Evolutionary conservation across 306 rosid species (phyloP).

Genomic region (Medicago arabica): DNA sequence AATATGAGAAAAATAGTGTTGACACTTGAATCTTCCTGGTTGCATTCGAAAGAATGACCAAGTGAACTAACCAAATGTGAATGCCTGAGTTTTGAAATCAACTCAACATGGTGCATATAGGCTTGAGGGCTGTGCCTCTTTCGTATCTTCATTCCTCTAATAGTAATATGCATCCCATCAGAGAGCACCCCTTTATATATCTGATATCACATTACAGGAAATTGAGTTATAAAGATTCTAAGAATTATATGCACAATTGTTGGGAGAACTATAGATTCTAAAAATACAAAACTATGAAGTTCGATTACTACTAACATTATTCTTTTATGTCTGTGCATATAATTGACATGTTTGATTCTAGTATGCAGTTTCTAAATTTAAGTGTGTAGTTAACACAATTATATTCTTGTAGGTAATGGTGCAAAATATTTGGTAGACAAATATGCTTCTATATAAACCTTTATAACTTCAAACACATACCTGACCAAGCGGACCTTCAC

Average conservation of each 20-base stretch:
- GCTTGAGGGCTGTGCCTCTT: slow-evolving; percentile 69
- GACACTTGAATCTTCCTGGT: slow-evolving; percentile 67
- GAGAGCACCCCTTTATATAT: slow-evolving; percentile 76
- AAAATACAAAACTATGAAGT: no score
- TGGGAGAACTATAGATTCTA: background rate
- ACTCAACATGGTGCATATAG: slow-evolving; percentile 74
- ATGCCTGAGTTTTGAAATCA: slow-evolving; percentile 86
- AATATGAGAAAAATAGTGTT: slow-evolving; percentile 69
- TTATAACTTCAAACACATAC: slow-evolving; percentile 47
- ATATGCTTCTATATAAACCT: slow-evolving; percentile 27
- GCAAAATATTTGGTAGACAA: background rate
- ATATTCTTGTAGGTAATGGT: background rate
- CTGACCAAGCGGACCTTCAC: slow-evolving; percentile 71
- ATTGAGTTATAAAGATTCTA: background rate
- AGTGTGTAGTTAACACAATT: no score
- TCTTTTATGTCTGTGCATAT: no score
- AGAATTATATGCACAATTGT: background rate
- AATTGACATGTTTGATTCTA: background rate
- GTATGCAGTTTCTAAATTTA: background rate
- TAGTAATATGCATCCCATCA: slow-evolving; percentile 74
- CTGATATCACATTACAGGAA: slow-evolving; percentile 49
- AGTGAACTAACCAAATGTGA: slow-evolving; percentile 80
- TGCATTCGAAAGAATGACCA: slow-evolving; percentile 92
- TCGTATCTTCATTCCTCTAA: slow-evolving; percentile 68
- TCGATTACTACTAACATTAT: no score